Evolutionary conservation across 1,284 basidiomycete species (phyloP), one percentile per base, ranked within the genome.

Genomic region (Irpex sp.): DNA sequence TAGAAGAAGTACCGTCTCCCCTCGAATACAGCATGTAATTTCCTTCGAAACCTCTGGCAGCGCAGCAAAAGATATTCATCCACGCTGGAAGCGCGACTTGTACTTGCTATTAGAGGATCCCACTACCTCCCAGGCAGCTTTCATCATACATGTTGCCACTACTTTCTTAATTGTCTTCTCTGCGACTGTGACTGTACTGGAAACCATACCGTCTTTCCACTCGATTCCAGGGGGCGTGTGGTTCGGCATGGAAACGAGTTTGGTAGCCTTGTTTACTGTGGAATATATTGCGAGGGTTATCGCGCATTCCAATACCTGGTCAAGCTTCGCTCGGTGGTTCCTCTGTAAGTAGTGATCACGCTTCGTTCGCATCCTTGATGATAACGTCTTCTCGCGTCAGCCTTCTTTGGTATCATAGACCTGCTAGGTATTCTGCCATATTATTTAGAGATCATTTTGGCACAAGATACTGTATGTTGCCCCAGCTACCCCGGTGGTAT

Each of bases 381-480:
- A 21, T 39, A 64, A 28, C 53, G 45, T 14, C 37, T n/a, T 39
- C 18, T 23, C 57, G 58, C 33, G 58, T 48, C 64, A 90, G 89
- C 91, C 1, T 95, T 94, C 74, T 94, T 91, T 70, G 91, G 90
- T 4, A 82, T 95, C 35, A 85, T 93, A 72, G 93, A 95, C 71
- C 74, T 93, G 12, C 79, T 95, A 56, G 87, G 92, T 18, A 93
- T 95, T 60, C 68, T 91, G 33, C 93, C 93, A 1, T 95, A 94
- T 70, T 95, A 93, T 72, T 84, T 95, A 62, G 92, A 94, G 74
- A 80, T 94, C 57, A 76, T 89, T 18, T 70, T 93, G n/a, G 85
- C 85, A 54, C 87, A 93, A 75, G 93, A 96, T 73, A 95, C 92
- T 1, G 90, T 92, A 69, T 63, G 87, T 77, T 33, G 1, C 42